Evolutionary conservation across 2,329 filamentous ascomycete species (phyloP), one percentile per base, ranked within the genome.

Genomic region (Fusarium mangiferae): DNA sequence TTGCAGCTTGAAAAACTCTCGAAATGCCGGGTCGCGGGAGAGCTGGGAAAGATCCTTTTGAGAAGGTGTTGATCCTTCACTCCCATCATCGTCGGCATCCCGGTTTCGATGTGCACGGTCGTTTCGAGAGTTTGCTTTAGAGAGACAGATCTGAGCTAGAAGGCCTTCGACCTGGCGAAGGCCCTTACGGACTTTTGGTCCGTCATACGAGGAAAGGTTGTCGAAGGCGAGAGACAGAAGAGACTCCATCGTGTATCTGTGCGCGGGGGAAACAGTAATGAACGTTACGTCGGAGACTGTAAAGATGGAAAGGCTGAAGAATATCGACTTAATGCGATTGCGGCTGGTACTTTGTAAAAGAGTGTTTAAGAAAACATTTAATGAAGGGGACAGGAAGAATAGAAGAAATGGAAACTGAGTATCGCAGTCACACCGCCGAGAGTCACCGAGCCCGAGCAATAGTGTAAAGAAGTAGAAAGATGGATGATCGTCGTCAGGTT

Each of bases 1-100:
- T 82, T 99, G 96, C 75, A 98, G 83, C 82, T 97, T 94, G 86
- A 98, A 98, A 86, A 98, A 98, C 83, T 98, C 95, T 75, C 94
- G 88, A 81, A 98, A 98, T 26, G 95, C 96, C 26, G 93, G 94
- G 82, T 98, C 96, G 73, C 92, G 90, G 57, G 90, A 88, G 72
- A 98, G 85, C 65, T 94, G 91, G 28, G 85, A 85, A 56, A 98
- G 87, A 20, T 87, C 87, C 83, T 94, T 95, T 59, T 83, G 82
- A 15, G 85, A 83, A 7, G 85, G 84, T 11, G 81, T 76, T 30
- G 81, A 77, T 55, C 84, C 83, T 61, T 87, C 83, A 83, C 83
- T 78, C 79, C 78, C 78, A 54, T 79, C 77, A 70, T 82, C 75
- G 65, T 81, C 76, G 46, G 76, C 72, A 52, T 80, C 78, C 49